Percentiles rank a stretch among this genome's conserved stretches.
phyloP scores from a whole-genome alignment of 371 early-diverging fungal species.

The Syncephalis fuscata region DNA sequence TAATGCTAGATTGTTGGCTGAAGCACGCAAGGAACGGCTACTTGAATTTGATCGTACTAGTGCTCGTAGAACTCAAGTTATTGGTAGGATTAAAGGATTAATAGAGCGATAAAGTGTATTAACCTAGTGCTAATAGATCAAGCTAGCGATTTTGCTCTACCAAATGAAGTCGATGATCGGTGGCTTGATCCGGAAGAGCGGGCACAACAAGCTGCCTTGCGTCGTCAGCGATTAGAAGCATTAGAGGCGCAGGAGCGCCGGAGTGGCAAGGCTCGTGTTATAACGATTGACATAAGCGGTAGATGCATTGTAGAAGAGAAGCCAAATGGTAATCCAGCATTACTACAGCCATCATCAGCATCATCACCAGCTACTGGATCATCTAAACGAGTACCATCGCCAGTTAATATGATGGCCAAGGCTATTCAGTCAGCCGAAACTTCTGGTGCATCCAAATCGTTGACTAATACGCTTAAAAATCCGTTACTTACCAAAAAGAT shows the following conservation, averaged over 20 bases:
- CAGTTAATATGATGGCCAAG: too few species aligned
- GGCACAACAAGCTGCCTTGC: conserved; percentile 9
- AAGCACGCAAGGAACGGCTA: conserved; percentile 51
- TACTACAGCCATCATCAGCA: too few species aligned
- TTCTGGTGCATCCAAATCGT: too few species aligned
- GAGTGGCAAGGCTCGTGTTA: not conserved
- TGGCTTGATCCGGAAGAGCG: conserved; percentile 69
- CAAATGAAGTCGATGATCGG: conserved; percentile 37
- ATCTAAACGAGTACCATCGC: too few species aligned
- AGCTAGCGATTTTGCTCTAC: conserved; percentile 57
- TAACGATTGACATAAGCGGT: not conserved
- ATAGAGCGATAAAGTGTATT: conserved; percentile 24
- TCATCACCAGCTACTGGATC: too few species aligned
- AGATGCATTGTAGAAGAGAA: not conserved
- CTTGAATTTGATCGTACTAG: conserved; percentile 68
- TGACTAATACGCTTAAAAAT: too few species aligned
- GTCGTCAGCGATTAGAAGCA: not conserved
- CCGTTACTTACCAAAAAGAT: too few species aligned
- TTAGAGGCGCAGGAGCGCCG: not conserved
- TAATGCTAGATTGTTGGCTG: conserved; percentile 21
- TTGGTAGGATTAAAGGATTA: conserved; percentile 16
- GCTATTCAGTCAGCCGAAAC: too few species aligned
- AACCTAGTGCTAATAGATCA: conserved; percentile 22
- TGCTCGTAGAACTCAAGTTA: conserved; percentile 55
- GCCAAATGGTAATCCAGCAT: too few species aligned